A percentile compares a stretch with the other conserved stretches of the same genome.
Evolutionary conservation across 306 rosid species (phyloP).

Genomic region (Cucurbita pepo): DNA sequence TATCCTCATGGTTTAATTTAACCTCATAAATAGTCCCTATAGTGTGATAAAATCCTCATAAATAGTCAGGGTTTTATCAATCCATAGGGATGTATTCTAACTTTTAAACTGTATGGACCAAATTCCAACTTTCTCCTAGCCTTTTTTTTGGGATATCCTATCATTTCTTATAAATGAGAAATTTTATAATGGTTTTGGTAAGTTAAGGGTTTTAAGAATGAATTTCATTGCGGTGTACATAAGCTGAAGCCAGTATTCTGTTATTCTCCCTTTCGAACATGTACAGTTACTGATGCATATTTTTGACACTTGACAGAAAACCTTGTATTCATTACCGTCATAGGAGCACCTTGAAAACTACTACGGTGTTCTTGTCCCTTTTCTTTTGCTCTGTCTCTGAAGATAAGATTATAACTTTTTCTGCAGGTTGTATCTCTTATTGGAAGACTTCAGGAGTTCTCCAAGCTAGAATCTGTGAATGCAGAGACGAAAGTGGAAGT

Average conservation of each 20-base stretch:
- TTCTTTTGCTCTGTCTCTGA: neutral
- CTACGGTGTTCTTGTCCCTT: neutral
- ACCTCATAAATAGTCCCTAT: too few relatives aligned
- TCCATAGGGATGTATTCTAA: too few relatives aligned
- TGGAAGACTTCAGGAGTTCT: slow-evolving; percentile 41
- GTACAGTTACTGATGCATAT: neutral
- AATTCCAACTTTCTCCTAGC: too few relatives aligned
- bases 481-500: slow-evolving; percentile 58
- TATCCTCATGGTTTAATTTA: too few relatives aligned
- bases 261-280: neutral
- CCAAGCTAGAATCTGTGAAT: slow-evolving; percentile 42
- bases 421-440: slow-evolving; percentile 57
- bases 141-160: neutral
- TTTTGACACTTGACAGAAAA: neutral
- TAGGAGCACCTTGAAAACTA: neutral
- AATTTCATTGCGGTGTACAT: neutral
- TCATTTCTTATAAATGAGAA: neutral
- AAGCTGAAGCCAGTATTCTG: neutral
- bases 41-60: too few relatives aligned
- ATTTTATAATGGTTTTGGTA: neutral
- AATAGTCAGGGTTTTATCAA: too few relatives aligned
- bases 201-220: neutral
- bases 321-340: neutral
- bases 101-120: too few relatives aligned
- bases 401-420: neutral